Conservation (phyloP, 306 rosid genomes). For the Prinsepia uniflora region DNA sequence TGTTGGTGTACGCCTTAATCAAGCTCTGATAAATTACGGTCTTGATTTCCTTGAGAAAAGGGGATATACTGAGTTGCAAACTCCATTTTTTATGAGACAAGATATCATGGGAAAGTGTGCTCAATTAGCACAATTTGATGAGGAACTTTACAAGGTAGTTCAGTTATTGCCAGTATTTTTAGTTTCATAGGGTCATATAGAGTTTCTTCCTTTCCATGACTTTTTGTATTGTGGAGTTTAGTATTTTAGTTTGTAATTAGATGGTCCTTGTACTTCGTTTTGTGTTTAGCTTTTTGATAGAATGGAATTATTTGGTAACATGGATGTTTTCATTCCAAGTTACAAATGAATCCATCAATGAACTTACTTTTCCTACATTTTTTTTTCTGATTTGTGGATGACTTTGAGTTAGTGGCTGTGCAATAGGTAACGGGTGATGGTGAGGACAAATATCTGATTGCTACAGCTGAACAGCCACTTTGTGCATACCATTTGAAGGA, state of each 20-base stretch:
- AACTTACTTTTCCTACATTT: background rate
- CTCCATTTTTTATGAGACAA: conserved; percentile 96
- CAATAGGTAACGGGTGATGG: conserved; percentile 95
- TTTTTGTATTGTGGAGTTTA: background rate
- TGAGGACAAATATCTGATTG: conserved; percentile 94
- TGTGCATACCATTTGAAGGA: conserved; percentile 85
- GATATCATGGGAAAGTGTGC: conserved; percentile 96
- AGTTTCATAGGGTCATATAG: background rate
- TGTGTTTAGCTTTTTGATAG: background rate
- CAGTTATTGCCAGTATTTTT: conserved; percentile 16
- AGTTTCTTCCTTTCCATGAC: background rate
- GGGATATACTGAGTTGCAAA: conserved; percentile 63
- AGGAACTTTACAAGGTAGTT: conserved; percentile 88
- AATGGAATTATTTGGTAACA: background rate
- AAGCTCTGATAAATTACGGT: conserved; percentile 86
- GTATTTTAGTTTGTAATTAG: background rate
- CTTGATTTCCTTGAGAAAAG: conserved; percentile 79
- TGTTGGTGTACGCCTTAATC: conserved; percentile 90
- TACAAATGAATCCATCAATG: background rate
- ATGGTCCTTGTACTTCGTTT: background rate
- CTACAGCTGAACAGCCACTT: conserved; percentile 95
- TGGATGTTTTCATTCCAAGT: background rate
- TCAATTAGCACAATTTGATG: conserved; percentile 92
- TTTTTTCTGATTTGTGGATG: background rate
- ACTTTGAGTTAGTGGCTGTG: conserved; percentile 11